A percentile compares a stretch with the other conserved stretches of the same genome.
Evolutionary conservation across 805 yeast species (phyloP).

Genomic region (Spathaspora arborariae): DNA sequence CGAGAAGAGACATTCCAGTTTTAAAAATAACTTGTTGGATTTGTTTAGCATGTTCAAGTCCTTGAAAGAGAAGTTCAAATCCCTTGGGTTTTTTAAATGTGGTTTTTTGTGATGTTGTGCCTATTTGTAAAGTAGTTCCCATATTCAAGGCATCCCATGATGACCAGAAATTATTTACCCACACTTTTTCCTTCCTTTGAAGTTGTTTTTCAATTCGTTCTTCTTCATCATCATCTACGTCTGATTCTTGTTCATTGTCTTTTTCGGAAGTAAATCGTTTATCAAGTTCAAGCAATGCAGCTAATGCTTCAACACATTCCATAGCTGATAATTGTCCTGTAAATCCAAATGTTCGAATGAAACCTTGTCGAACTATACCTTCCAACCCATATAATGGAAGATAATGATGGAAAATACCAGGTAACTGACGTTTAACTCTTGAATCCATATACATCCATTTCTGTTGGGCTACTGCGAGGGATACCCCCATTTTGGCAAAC

Average conservation of each 20-base stretch:
- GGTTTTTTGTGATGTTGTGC: slow-evolving; percentile 11
- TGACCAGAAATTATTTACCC: slow-evolving; percentile 72
- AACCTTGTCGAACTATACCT: slow-evolving; percentile 81
- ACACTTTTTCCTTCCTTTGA: slow-evolving; percentile 49
- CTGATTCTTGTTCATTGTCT: slow-evolving; percentile 2
- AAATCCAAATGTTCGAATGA: slow-evolving; percentile 80
- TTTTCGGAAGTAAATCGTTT: slow-evolving; percentile 13
- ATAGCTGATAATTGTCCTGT: slow-evolving; percentile 86
- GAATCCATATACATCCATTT: slow-evolving; percentile 90
- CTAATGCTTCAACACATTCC: slow-evolving; percentile 85
- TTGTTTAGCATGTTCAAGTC: slow-evolving; percentile 78
- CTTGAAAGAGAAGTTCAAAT: slow-evolving; percentile 56
- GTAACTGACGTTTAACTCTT: slow-evolving; percentile 68
- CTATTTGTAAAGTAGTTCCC: slow-evolving; percentile 16
- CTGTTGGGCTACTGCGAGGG: slow-evolving; percentile 83
- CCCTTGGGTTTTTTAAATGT: slow-evolving; percentile 33
- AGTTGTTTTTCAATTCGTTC: slow-evolving; percentile 28
- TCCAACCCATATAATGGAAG: slow-evolving; percentile 76
- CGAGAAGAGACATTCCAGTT: slow-evolving; percentile 87
- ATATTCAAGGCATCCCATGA: slow-evolving; percentile 52
- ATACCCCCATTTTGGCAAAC: slow-evolving; percentile 95
- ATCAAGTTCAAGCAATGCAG: slow-evolving; percentile 78
- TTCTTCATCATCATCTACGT: slow-evolving; percentile 18
- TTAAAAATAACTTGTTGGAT: slow-evolving; percentile 81
- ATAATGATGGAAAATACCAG: slow-evolving; percentile 64